A percentile compares a stretch with the other conserved stretches of the same genome.
Evolutionary conservation across 257 asterid genomes (phyloP).

Genomic region (Penstemon davidsonii): DNA sequence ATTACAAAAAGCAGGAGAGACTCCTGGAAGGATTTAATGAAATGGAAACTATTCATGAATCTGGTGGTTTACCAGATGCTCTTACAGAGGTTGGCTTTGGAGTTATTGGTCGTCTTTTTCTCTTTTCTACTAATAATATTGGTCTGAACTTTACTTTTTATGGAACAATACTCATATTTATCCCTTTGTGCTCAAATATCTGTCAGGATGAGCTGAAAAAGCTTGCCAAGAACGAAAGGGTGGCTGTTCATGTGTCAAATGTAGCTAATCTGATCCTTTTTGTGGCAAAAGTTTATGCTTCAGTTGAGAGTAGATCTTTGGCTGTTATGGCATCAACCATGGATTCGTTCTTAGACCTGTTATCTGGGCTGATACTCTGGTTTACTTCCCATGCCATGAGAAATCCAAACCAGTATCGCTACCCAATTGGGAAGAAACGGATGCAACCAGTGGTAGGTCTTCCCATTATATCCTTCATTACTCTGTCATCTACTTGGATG

Average conservation of each 20-base stretch:
- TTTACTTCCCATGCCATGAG: conserved; percentile 86
- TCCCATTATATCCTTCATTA: conserved; percentile 1
- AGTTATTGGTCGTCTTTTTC: conserved; percentile 9
- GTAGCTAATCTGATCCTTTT: conserved; percentile 72
- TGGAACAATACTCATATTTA: conserved; percentile 6
- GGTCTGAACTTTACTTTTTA: background rate
- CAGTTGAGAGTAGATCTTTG: conserved; percentile 80
- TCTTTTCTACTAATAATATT: background rate
- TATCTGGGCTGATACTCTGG: conserved; percentile 91
- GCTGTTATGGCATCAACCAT: conserved; percentile 91
- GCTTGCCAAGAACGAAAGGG: conserved; percentile 75
- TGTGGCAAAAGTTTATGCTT: conserved; percentile 75
- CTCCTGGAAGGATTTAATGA: conserved; percentile 80
- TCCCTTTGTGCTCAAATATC: conserved; percentile 18
- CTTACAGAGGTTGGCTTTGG: conserved; percentile 58
- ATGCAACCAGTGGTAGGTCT: conserved; percentile 93
- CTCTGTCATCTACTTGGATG: conserved; percentile 1
- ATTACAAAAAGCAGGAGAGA: conserved; percentile 78
- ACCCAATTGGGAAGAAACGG: conserved; percentile 89
- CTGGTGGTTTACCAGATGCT: conserved; percentile 58
- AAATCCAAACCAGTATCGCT: conserved; percentile 69
- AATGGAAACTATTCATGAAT: conserved; percentile 75
- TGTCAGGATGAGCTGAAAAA: conserved; percentile 69
- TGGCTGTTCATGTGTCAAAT: conserved; percentile 72
- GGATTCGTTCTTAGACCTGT: conserved; percentile 84